Conservation (phyloP, 108 stramenopile genomes). For the Cyclotella cryptica region DNA sequence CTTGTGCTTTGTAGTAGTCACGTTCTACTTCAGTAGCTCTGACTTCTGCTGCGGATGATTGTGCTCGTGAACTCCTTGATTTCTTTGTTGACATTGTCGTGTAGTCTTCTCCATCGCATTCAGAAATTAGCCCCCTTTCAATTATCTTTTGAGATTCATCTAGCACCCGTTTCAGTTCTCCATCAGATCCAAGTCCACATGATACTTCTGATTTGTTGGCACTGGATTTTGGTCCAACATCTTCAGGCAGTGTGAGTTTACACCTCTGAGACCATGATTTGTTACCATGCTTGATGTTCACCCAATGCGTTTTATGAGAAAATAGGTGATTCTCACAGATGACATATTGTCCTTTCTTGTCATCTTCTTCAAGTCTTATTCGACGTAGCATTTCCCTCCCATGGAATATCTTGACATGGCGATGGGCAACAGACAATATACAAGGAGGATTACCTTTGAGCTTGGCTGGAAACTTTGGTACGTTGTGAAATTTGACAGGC, state of each 20-base stretch:
- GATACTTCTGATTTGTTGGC: not conserved
- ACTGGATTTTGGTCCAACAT: constrained; percentile 18
- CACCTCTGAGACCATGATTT: not conserved
- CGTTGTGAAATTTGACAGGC: not conserved
- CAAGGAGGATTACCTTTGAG: not conserved
- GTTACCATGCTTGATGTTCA: not conserved
- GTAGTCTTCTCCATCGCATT: not conserved
- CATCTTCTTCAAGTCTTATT: not conserved
- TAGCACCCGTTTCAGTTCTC: not conserved
- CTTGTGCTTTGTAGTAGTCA: not conserved
- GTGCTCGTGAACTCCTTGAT: too few species aligned
- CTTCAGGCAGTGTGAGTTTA: constrained; percentile 7
- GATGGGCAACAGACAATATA: not conserved
- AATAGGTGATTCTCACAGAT: constrained; percentile 23
- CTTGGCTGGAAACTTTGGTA: not conserved
- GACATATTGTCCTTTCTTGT: not conserved
- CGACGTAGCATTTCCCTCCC: constrained; percentile 16
- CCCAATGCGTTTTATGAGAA: not conserved
- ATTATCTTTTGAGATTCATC: not conserved
- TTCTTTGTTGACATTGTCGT: not conserved
- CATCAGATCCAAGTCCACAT: not conserved
- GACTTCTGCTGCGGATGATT: not conserved
- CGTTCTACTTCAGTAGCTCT: not conserved
- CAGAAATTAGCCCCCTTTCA: not conserved
- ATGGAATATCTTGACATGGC: not conserved